These are phyloP conservation scores for Crithidia acanthocephali DNA, from an alignment of 208 protist species.

Conservation along the genomic window DNA sequence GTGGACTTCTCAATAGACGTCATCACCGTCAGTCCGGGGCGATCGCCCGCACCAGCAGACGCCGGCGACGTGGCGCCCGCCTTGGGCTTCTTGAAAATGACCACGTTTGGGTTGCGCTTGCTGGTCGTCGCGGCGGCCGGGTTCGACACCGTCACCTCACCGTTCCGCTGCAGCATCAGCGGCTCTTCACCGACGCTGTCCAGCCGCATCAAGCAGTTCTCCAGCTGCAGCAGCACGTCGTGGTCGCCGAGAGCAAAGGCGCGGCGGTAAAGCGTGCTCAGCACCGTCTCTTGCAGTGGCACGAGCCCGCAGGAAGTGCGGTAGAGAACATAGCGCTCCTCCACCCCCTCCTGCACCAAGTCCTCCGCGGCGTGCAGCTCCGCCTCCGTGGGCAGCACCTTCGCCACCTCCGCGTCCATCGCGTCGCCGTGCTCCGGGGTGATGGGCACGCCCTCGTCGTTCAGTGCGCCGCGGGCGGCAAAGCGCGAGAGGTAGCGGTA, in stretches of 20 bases:
- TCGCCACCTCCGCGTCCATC: constrained; percentile 24
- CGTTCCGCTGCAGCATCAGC: constrained; percentile 32
- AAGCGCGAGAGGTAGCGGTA: constrained; percentile 43
- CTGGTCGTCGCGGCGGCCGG: constrained; percentile 8
- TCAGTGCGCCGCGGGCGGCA: constrained; percentile 42
- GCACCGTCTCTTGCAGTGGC: constrained; percentile 73
- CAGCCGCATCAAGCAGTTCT: constrained; percentile 69
- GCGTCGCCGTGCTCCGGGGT: constrained; percentile 12
- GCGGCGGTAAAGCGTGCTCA: constrained; percentile 71
- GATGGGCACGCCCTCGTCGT: constrained; percentile 22
- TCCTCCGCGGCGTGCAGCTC: constrained; percentile 36
- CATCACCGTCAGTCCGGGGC: constrained; percentile 5
- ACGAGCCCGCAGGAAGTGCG: constrained; percentile 51
- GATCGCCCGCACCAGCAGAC: not conserved
- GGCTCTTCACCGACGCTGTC: constrained; percentile 37
- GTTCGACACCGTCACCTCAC: constrained; percentile 23
- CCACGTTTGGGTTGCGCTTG: constrained; percentile 1
- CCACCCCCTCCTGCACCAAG: constrained; percentile 66
- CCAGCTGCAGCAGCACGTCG: constrained; percentile 72
- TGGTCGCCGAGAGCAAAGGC: constrained; percentile 64
- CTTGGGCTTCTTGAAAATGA: constrained; percentile 19
- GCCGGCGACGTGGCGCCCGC: not conserved
- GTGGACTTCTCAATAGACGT: constrained; percentile 18
- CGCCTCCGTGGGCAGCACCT: constrained; percentile 17
- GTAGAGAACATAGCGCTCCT: constrained; percentile 86